A percentile compares a stretch with the other conserved stretches of the same genome.
These are phyloP conservation scores for Trifolium subterraneum DNA, from an alignment of 306 rosid species.

Conservation along the genomic window DNA sequence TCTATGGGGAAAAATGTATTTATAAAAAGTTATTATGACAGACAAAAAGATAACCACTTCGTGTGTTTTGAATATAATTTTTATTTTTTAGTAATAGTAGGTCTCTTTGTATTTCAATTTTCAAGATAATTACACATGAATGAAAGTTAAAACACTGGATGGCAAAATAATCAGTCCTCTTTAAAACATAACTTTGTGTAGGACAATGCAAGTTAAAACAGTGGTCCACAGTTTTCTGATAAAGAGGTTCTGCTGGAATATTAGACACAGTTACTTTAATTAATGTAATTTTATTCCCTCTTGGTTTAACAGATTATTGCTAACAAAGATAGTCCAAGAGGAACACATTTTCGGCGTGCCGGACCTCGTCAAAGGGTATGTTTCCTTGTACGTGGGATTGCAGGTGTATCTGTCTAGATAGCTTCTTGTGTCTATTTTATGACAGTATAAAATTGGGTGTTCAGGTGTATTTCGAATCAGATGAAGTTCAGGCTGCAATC, in stretches of 20 bases:
- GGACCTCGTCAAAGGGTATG: slow-evolving; percentile 93
- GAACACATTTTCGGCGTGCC: slow-evolving; percentile 93
- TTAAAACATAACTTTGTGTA: neutral
- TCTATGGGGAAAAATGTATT: neutral
- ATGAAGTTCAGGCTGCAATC: slow-evolving; percentile 88
- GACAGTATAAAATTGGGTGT: slow-evolving; percentile 31
- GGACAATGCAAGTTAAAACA: neutral
- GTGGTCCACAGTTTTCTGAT: neutral
- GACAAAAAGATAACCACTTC: neutral
- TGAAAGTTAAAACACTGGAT: too few species aligned
- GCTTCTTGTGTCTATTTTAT: slow-evolving; percentile 1
- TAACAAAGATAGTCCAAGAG: slow-evolving; percentile 86
- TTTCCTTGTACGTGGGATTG: neutral
- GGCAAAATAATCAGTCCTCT: too few species aligned
- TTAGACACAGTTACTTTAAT: neutral
- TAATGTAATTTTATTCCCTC: neutral
- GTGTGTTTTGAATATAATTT: neutral
- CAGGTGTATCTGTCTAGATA: neutral
- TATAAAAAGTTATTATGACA: neutral
- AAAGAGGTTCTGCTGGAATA: slow-evolving; percentile 5
- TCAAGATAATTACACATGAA: too few species aligned
- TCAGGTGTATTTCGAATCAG: slow-evolving; percentile 82
- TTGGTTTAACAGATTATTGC: slow-evolving; percentile 60
- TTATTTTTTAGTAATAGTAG: too few species aligned
- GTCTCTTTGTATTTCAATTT: too few species aligned